These are phyloP conservation scores for Gloeopeniophorella convolvens DNA, from an alignment of 768 basidiomycete species.

Conservation along the genomic window DNA sequence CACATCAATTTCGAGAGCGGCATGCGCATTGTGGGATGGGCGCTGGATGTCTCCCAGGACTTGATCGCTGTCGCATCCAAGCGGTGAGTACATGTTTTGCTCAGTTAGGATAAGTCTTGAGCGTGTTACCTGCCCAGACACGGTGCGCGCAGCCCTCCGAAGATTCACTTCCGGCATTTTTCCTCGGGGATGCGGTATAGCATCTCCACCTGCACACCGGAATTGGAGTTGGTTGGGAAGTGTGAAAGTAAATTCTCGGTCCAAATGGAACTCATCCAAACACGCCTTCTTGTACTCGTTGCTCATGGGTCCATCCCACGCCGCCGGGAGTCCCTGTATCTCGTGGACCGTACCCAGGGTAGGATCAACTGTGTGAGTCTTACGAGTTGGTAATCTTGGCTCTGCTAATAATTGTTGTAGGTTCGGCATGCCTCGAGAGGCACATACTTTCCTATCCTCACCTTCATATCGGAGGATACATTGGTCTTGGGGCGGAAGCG, in stretches of 20 bases:
- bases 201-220: not conserved
- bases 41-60: slow-evolving; percentile 8
- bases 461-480: not conserved
- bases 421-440: not conserved
- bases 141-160: no score
- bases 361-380: not conserved
- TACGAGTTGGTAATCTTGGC: not conserved
- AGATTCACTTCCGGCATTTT: slow-evolving; percentile 1
- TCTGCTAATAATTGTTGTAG: not conserved
- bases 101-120: no score
- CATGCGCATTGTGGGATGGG: slow-evolving; percentile 18
- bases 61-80: not conserved
- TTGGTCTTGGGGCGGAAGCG: slow-evolving; percentile 1
- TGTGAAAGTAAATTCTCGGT: not conserved
- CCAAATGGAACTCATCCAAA: slow-evolving; percentile 1
- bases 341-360: slow-evolving; percentile 1
- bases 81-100: slow-evolving; percentile 1
- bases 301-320: slow-evolving; percentile 4
- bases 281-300: slow-evolving; percentile 8
- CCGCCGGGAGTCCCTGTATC: not conserved
- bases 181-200: not conserved
- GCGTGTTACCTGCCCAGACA: no score
- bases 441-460: not conserved
- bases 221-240: slow-evolving; percentile 3
- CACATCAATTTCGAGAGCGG: slow-evolving; percentile 17